Conservation (phyloP, 148 eudicot genomes). For the Cornus controversa region DNA sequence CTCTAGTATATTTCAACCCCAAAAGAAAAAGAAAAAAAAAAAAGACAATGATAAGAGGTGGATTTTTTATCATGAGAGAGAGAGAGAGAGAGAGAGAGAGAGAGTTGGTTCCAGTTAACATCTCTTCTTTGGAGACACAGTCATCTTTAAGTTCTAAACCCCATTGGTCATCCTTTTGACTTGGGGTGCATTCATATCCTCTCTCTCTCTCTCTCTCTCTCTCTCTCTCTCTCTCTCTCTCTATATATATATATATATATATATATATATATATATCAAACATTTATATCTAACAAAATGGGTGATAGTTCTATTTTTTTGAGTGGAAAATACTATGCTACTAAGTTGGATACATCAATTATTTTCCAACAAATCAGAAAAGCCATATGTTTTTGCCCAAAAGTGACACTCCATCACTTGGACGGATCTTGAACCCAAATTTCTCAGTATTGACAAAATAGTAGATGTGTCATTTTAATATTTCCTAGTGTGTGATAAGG, state of each 20-base stretch:
- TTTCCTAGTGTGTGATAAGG: no score
- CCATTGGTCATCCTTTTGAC: slow-evolving; percentile 7
- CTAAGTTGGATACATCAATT: neutral
- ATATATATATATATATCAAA: no score
- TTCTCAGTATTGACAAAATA: no score
- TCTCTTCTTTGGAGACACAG: slow-evolving; percentile 11
- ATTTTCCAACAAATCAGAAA: neutral
- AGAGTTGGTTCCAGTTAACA: slow-evolving; percentile 29
- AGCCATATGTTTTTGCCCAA: no score
- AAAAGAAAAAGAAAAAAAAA: slow-evolving; percentile 10
- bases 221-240: no score
- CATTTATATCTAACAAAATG: neutral
- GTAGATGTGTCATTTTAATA: no score
- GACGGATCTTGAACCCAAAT: no score
- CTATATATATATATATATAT: no score
- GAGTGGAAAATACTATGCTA: neutral
- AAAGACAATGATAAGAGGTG: slow-evolving; percentile 13
- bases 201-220: no score
- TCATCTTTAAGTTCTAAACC: neutral
- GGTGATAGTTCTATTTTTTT: neutral
- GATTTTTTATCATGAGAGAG: neutral
- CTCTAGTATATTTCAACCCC: slow-evolving; percentile 29
- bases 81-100: slow-evolving; percentile 12
- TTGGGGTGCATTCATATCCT: neutral
- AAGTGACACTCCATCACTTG: no score